These are phyloP conservation scores for Lasiosphaeriaceae sp. DNA, from an alignment of 495 filamentous ascomycete genomes.

Conservation along the genomic window DNA sequence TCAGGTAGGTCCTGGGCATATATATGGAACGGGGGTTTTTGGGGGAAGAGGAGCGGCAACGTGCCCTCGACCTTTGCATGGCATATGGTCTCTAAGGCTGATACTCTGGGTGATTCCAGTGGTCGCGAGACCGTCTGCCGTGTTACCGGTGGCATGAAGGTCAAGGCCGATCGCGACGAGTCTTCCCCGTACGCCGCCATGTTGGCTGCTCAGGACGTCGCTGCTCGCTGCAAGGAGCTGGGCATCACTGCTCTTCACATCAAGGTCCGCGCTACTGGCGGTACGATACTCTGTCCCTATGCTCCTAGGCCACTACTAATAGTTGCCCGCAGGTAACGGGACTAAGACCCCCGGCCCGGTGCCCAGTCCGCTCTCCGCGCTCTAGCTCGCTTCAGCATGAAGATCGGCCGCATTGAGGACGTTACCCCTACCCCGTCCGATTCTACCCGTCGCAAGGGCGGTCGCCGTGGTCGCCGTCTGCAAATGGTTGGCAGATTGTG, in stretches of 20 bases:
- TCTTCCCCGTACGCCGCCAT: constrained; percentile 99
- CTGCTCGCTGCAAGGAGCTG: constrained; percentile 96
- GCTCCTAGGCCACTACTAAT: not conserved
- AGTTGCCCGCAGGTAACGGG: constrained; percentile 65
- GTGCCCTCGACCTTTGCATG: not conserved
- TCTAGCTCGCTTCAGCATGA: constrained; percentile 97
- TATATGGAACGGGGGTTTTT: constrained; percentile 22
- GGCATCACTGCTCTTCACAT: constrained; percentile 99
- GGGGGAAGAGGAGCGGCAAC: constrained; percentile 10
- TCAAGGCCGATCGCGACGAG: constrained; percentile 99
- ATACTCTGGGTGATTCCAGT: constrained; percentile 69
- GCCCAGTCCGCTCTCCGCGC: constrained; percentile 98
- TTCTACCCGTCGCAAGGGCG: constrained; percentile 97
- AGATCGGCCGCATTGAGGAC: constrained; percentile 99
- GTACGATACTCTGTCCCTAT: constrained; percentile 41
- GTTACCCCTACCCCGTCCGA: constrained; percentile 98
- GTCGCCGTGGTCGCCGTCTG: constrained; percentile 99
- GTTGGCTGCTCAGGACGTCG: constrained; percentile 97
- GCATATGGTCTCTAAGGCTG: constrained; percentile 47
- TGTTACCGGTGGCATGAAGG: constrained; percentile 99
- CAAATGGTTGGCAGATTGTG: constrained; percentile 46
- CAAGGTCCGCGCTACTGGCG: constrained; percentile 99
- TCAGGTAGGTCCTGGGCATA: constrained; percentile 66
- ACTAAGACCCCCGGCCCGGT: constrained; percentile 98
- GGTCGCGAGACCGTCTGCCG: constrained; percentile 99